A percentile compares a stretch with the other conserved stretches of the same genome.
phyloP scores from a whole-genome alignment of 805 yeast species.

The Starmera quercuum region DNA sequence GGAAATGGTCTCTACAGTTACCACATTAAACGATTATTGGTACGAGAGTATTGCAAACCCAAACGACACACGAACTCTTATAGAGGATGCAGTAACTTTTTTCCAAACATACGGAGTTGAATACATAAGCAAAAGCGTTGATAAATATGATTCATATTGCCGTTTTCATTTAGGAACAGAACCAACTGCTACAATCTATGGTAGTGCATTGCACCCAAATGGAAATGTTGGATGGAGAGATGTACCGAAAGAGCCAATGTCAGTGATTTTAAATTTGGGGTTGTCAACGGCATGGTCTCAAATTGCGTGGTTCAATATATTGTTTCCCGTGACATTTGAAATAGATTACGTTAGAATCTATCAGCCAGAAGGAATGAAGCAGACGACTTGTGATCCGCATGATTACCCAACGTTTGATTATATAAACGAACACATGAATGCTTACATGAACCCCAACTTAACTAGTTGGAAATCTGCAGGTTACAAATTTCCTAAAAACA shows the following conservation, averaged over 20 bases:
- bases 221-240: slow-evolving; percentile 43
- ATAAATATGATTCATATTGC: slow-evolving; percentile 13
- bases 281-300: slow-evolving; percentile 42
- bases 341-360: slow-evolving; percentile 41
- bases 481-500: slow-evolving; percentile 32
- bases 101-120: slow-evolving; percentile 39
- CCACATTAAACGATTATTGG: slow-evolving; percentile 39
- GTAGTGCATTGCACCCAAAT: slow-evolving; percentile 37
- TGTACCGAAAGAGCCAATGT: slow-evolving; percentile 43
- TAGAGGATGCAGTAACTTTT: slow-evolving; percentile 5
- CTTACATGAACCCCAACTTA: slow-evolving; percentile 34
- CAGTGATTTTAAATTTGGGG: slow-evolving; percentile 40
- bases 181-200: slow-evolving; percentile 37
- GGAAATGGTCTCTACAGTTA: slow-evolving; percentile 38
- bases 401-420: slow-evolving; percentile 39
- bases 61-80: slow-evolving; percentile 1
- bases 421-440: slow-evolving; percentile 31
- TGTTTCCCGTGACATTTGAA: slow-evolving; percentile 35
- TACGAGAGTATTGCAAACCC: slow-evolving; percentile 29
- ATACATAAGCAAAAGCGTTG: slow-evolving; percentile 28
- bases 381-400: slow-evolving; percentile 40
- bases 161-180: slow-evolving; percentile 39
- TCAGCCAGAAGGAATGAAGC: slow-evolving; percentile 34
- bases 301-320: slow-evolving; percentile 38
- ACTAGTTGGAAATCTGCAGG: slow-evolving; percentile 39